Base-by-base conservation (phyloP, 495 filamentous ascomycete species). In the Penicillium turbatum region DNA sequence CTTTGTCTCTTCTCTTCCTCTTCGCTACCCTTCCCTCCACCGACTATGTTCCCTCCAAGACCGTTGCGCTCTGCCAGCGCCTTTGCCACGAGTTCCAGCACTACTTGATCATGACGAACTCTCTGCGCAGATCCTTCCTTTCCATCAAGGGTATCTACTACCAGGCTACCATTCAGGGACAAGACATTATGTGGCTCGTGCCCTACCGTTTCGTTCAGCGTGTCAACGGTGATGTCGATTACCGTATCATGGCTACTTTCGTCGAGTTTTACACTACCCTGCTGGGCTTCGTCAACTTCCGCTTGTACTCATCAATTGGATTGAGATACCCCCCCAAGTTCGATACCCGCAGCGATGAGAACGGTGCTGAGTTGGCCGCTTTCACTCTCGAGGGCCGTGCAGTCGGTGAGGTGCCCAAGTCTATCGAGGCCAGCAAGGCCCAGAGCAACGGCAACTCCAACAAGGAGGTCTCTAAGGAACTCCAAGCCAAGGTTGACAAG, bases 81-180 rank as follows among this genome's bases (percentile, higher is more conserved):
- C 76, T 98, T 19, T 89, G 86, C 66, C 84, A 89, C 63, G 93
- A 98, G 73, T 98, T 97, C 76, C 83, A 97, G 68, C 95, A 97
- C 77, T 97, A 96, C 72, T 79, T 98, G 49, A 98, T 98, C 67
- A 79, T 82, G 39, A 89, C 91, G 17, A 85, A 95, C 71, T 89
- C 87, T 43, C 77, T 98, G 50, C 86, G 90, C 62, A 97, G 95
- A 73, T 95, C 90, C 6, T 98, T 98, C 74, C 78, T 98, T 46
- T 96, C 90, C 1, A 97, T 98, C 71, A 98, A 97, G 78, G 93
- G 93, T 64, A 97, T 98, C 63, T 98, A 98, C 74, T 98, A 97
- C 72, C 95, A 98, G 75, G 95, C 92, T 7, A 97, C 88, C 41
- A 92, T 98, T 44, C 90, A 96, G 66, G 92, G 92, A n/a, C 92